Evolutionary conservation across 1,284 basidiomycete species (phyloP).

Genomic region (Melampsora larici-populina): DNA sequence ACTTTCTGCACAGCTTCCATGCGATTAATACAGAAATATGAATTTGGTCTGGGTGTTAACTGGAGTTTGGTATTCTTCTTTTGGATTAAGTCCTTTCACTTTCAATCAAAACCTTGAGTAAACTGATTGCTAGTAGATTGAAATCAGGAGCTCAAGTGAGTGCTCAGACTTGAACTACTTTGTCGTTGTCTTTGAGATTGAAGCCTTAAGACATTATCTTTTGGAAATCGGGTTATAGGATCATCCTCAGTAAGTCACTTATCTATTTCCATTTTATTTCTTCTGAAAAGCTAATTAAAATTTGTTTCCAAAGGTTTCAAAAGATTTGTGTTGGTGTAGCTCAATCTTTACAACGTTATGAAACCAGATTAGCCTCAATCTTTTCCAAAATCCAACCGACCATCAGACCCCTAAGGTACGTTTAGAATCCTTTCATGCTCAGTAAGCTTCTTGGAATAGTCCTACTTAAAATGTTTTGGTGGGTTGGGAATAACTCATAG

Average conservation of each 20-base stretch:
- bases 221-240: background rate
- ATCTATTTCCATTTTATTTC: background rate
- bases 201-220: no score
- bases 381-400: constrained; percentile 9
- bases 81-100: constrained; percentile 23
- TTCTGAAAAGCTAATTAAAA: background rate
- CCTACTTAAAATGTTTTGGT: no score
- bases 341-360: constrained; percentile 37
- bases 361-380: constrained; percentile 21
- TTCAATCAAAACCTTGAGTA: constrained; percentile 34
- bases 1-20: no score
- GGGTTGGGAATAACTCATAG: background rate
- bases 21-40: no score
- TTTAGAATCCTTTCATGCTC: background rate
- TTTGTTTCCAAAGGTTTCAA: constrained; percentile 1
- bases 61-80: no score
- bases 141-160: constrained; percentile 28
- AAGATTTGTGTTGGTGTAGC: constrained; percentile 26
- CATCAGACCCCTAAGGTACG: constrained; percentile 28
- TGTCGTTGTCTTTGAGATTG: no score
- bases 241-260: constrained; percentile 14
- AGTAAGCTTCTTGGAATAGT: no score
- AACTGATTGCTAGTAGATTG: constrained; percentile 26
- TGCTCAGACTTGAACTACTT: background rate
- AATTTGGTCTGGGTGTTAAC: no score